phyloP scores from a whole-genome alignment of 192 early-diverging fungal species.

The Jimgerdemannia lactiflua region DNA sequence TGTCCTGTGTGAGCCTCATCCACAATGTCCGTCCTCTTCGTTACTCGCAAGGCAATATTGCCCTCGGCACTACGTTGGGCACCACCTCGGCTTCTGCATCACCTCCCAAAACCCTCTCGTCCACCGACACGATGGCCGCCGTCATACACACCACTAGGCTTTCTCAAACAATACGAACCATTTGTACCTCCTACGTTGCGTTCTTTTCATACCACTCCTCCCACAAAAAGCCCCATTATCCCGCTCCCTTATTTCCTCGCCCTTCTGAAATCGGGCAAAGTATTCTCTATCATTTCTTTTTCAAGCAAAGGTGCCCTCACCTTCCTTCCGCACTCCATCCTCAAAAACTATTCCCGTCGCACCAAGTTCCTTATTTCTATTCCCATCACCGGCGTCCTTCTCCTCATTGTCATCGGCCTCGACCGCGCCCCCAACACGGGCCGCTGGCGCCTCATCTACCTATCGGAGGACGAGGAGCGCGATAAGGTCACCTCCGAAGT shows the following conservation, averaged over 20 bases:
- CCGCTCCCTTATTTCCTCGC: constrained; percentile 26
- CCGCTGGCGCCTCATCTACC: constrained; percentile 44
- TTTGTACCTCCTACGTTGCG: background rate
- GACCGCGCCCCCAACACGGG: constrained; percentile 53
- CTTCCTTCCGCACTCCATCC: constrained; percentile 28
- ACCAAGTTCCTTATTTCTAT: constrained; percentile 26
- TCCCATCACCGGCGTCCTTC: constrained; percentile 20
- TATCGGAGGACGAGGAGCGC: constrained; percentile 47
- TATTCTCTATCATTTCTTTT: constrained; percentile 27
- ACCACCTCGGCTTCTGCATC: background rate
- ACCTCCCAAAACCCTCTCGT: background rate
- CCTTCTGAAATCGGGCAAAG: constrained; percentile 28
- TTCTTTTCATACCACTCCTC: constrained; percentile 21
- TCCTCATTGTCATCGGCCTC: constrained; percentile 26
- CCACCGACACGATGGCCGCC: background rate
- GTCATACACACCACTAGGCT: background rate
- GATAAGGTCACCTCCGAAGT: constrained; percentile 32
- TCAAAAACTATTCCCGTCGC: constrained; percentile 6
- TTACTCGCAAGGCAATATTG: background rate
- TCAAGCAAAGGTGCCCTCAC: constrained; percentile 34
- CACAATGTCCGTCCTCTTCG: background rate
- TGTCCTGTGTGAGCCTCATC: too few relatives aligned
- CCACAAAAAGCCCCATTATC: constrained; percentile 20
- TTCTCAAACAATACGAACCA: background rate
- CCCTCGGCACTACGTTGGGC: background rate